Percentiles rank a stretch among this genome's conserved stretches.
Evolutionary conservation across 345 rosid species (phyloP).

Genomic region (Combretum micranthum): DNA sequence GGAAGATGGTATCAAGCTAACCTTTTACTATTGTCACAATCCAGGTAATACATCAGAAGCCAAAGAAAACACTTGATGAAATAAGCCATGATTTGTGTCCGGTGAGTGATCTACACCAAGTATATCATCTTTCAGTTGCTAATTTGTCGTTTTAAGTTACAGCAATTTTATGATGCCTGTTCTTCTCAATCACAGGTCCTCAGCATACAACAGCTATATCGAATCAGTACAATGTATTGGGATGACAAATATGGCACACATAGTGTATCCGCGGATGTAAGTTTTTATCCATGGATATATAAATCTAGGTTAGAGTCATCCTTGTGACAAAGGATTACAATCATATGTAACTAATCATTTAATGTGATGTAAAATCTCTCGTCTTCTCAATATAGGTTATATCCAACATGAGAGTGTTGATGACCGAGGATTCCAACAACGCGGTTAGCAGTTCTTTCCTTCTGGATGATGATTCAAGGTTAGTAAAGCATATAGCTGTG

Average conservation of each 20-base stretch:
- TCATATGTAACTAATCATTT: too few relatives aligned
- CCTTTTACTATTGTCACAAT: constrained; percentile 5
- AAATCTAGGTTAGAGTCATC: constrained; percentile 12
- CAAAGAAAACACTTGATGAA: constrained; percentile 83
- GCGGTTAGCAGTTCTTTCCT: constrained; percentile 94
- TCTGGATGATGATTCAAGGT: constrained; percentile 96
- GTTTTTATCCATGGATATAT: constrained; percentile 24
- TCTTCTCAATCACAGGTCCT: constrained; percentile 43
- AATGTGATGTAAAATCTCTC: too few relatives aligned
- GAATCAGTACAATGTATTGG: constrained; percentile 96
- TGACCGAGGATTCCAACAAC: constrained; percentile 96
- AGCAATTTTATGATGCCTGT: neutral
- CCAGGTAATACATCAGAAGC: constrained; percentile 93
- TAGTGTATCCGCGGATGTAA: constrained; percentile 82
- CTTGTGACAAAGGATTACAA: constrained; percentile 6
- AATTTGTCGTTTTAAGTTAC: neutral
- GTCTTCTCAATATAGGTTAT: constrained; percentile 43
- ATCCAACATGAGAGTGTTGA: constrained; percentile 79
- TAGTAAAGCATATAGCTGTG: neutral
- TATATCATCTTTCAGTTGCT: neutral
- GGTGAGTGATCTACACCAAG: constrained; percentile 30
- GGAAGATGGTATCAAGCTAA: neutral
- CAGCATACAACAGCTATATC: constrained; percentile 80
- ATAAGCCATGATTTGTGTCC: constrained; percentile 92
- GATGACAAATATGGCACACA: constrained; percentile 95